phyloP scores from a whole-genome alignment of 306 rosid genomes.

The Betula pendula region DNA sequence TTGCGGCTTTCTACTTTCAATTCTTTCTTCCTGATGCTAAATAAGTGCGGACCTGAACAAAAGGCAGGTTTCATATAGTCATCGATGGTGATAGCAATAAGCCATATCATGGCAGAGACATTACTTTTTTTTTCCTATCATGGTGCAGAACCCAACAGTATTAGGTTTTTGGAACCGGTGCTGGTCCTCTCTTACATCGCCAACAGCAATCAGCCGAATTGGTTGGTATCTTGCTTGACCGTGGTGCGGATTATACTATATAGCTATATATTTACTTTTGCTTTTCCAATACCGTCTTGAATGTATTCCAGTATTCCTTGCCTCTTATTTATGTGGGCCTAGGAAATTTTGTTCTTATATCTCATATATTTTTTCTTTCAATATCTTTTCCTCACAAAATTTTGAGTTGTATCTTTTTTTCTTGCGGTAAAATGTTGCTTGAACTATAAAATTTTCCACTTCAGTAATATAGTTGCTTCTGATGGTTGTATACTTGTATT shows the following conservation, averaged over 20 bases:
- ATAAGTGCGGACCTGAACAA: constrained; percentile 35
- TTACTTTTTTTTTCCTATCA: constrained; percentile 8
- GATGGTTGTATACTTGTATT: not conserved
- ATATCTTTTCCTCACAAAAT: constrained; percentile 9
- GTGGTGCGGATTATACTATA: constrained; percentile 10
- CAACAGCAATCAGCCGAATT: constrained; percentile 9
- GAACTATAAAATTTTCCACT: not conserved
- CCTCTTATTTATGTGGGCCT: constrained; percentile 67
- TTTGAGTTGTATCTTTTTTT: constrained; percentile 13
- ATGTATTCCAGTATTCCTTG: constrained; percentile 62
- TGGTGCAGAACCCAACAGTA: not conserved
- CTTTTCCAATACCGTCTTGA: constrained; percentile 18
- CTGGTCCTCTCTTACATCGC: constrained; percentile 1
- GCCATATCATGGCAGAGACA: constrained; percentile 22
- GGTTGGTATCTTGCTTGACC: constrained; percentile 25
- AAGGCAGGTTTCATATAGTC: constrained; percentile 29
- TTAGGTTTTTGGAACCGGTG: constrained; percentile 13
- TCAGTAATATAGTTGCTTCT: not conserved
- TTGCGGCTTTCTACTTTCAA: constrained; percentile 41
- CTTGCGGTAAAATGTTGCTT: not conserved
- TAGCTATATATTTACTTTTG: not conserved
- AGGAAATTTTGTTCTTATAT: constrained; percentile 55
- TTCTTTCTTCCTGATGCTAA: constrained; percentile 31
- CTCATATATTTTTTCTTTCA: constrained; percentile 7
- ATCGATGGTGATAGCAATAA: constrained; percentile 25